Percentiles rank a stretch among this genome's conserved stretches.
These are phyloP conservation scores for Hippophae rhamnoides DNA, from an alignment of 306 rosid species.

Conservation along the genomic window DNA sequence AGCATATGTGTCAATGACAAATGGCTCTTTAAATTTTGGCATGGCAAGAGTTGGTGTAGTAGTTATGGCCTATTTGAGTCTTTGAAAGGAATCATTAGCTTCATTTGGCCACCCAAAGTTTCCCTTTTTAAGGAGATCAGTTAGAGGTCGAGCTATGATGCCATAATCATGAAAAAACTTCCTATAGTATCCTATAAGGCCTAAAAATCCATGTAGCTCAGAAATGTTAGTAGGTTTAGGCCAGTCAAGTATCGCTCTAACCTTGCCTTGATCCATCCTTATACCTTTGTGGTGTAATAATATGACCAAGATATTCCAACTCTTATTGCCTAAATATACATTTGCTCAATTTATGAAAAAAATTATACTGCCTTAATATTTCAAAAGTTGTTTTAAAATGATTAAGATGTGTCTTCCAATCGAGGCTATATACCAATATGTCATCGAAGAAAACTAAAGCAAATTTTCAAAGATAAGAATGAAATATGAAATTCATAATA, in stretches of 20 bases:
- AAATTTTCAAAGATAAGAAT: background rate
- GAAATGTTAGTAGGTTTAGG: background rate
- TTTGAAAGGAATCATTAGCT: no score
- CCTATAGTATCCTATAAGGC: no score
- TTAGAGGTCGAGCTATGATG: background rate
- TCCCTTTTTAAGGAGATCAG: no score
- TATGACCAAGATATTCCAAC: background rate
- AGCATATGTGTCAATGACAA: background rate
- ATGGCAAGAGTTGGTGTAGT: no score
- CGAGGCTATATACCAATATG: background rate
- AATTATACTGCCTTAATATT: no score
- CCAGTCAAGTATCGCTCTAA: background rate
- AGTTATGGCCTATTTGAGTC: no score
- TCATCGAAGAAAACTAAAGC: background rate
- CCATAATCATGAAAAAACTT: background rate
- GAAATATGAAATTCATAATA: no score
- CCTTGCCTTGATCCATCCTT: background rate
- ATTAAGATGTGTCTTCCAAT: background rate
- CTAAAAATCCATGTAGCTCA: background rate
- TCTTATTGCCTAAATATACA: background rate
- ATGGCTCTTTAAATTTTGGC: background rate
- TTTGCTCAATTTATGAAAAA: no score
- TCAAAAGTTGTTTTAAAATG: no score
- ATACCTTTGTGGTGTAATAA: background rate
- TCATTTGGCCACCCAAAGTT: no score